Evolutionary conservation across 192 early-diverging fungal genomes (phyloP).

Genomic region (Rhizophagus sp.): DNA sequence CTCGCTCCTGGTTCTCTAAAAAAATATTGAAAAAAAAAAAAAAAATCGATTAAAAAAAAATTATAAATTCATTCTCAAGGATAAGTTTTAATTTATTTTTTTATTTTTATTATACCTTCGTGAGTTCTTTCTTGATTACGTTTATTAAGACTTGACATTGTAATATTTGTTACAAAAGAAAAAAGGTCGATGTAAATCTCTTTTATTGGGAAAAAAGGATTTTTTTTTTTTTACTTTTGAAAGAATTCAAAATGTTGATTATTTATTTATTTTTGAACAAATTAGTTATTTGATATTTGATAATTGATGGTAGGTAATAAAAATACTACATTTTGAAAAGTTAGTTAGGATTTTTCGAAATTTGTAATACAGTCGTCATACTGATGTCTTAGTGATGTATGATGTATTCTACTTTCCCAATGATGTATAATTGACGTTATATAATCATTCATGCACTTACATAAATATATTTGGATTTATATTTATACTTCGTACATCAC

Average conservation of each 20-base stretch:
- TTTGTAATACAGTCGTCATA: not conserved
- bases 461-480: too few species aligned
- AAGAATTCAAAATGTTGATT: not conserved
- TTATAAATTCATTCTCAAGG: not conserved
- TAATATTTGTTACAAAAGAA: too few species aligned
- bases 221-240: not conserved
- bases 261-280: not conserved
- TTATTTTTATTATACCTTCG: constrained; percentile 19
- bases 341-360: not conserved
- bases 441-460: not conserved
- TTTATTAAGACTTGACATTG: constrained; percentile 20
- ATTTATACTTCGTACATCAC: too few species aligned
- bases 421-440: not conserved
- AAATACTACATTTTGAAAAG: not conserved
- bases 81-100: not conserved
- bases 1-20: constrained; percentile 37
- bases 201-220: not conserved
- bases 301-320: not conserved
- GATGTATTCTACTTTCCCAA: not conserved
- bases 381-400: not conserved
- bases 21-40: too few species aligned
- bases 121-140: constrained; percentile 33
- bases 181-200: too few species aligned
- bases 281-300: not conserved
- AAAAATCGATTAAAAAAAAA: not conserved